Percentiles rank a stretch among this genome's conserved stretches.
Conservation (phyloP, 257 asterid species). For the Fraxinus anomala region DNA sequence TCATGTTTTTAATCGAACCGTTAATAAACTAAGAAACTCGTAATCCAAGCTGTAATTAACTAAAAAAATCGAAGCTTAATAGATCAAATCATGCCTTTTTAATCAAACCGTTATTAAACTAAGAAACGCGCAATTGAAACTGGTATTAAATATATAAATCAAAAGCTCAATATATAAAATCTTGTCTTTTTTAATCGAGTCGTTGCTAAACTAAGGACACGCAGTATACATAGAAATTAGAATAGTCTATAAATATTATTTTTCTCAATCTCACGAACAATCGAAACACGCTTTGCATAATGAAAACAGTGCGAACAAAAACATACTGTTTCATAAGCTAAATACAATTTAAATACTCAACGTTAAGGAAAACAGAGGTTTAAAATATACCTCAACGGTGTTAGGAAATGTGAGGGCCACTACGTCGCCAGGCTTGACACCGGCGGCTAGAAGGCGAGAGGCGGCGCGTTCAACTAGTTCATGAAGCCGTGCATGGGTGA, state of each 20-base stretch:
- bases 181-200: background rate
- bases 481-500: slow-evolving; percentile 59
- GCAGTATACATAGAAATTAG: background rate
- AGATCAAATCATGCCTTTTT: background rate
- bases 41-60: background rate
- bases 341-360: background rate
- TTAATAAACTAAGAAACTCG: background rate
- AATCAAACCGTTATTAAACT: background rate
- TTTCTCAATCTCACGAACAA: background rate
- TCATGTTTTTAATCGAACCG: slow-evolving; percentile 7
- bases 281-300: background rate
- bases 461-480: slow-evolving; percentile 71
- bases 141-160: background rate
- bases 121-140: slow-evolving; percentile 13
- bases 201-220: background rate
- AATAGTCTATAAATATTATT: no score
- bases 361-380: background rate
- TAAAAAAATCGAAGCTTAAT: background rate
- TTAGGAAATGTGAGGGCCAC: slow-evolving; percentile 94
- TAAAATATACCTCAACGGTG: slow-evolving; percentile 66
- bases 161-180: background rate
- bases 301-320: background rate
- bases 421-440: slow-evolving; percentile 74
- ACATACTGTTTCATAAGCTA: background rate
- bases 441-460: slow-evolving; percentile 69